phyloP scores from a whole-genome alignment of 225 moss, liverwort and hornwort genomes.

The Polytrichum formosum region DNA sequence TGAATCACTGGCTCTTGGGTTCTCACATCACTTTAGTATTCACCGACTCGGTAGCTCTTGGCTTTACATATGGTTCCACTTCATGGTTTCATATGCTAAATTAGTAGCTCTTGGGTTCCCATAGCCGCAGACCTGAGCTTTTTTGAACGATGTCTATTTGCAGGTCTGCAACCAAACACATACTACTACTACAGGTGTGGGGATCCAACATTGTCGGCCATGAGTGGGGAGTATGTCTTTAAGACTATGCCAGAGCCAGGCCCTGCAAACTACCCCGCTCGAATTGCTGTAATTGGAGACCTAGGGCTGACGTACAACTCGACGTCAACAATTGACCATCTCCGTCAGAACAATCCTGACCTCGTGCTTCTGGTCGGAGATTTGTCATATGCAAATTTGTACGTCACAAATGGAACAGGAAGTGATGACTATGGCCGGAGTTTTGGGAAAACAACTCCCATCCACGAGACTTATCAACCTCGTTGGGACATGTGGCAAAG shows the following conservation, averaged over 20 bases:
- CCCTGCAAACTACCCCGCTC: constrained; percentile 59
- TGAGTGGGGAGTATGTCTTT: constrained; percentile 76
- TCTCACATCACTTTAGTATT: too few species aligned
- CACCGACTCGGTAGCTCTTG: too few species aligned
- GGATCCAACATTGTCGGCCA: constrained; percentile 59
- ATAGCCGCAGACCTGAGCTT: constrained; percentile 1
- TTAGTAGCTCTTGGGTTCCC: background rate
- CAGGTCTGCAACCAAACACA: constrained; percentile 69
- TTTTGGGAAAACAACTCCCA: constrained; percentile 71
- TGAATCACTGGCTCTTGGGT: too few species aligned
- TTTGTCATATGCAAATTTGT: constrained; percentile 82
- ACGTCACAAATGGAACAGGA: constrained; percentile 88
- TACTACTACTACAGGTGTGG: constrained; percentile 83
- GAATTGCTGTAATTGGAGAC: constrained; percentile 81
- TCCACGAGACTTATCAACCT: constrained; percentile 93
- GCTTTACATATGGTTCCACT: too few species aligned
- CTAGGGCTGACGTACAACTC: constrained; percentile 89
- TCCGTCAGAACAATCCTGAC: constrained; percentile 66
- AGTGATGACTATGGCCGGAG: constrained; percentile 41
- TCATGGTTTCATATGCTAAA: too few species aligned
- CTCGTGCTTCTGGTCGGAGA: constrained; percentile 85
- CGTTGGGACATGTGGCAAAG: constrained; percentile 98
- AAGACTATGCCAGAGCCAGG: constrained; percentile 69
- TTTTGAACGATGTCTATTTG: constrained; percentile 2
- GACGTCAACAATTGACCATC: constrained; percentile 83